Percentiles rank a stretch among this genome's conserved stretches.
These are phyloP conservation scores for Solanum peruvianum DNA, from an alignment of 257 asterid species.

Conservation along the genomic window DNA sequence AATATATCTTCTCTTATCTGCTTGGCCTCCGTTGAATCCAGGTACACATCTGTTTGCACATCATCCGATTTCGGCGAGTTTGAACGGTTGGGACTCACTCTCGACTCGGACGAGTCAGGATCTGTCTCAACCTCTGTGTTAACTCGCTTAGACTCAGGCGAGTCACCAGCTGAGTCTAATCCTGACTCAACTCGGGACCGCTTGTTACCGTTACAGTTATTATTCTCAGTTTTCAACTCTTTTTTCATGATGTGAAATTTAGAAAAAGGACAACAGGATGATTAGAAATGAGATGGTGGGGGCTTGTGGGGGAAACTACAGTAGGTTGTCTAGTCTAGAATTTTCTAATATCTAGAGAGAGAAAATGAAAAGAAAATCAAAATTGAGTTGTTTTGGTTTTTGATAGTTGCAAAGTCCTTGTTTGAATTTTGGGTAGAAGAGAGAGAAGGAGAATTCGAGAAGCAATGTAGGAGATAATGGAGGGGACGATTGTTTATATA, in stretches of 20 bases:
- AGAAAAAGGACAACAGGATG: neutral
- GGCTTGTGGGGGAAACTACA: neutral
- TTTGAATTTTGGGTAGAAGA: neutral
- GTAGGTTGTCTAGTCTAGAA: neutral
- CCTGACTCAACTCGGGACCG: conserved; percentile 19
- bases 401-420: neutral
- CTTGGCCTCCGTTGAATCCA: neutral
- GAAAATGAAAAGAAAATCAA: neutral
- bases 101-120: neutral
- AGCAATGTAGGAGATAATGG: neutral
- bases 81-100: neutral
- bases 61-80: neutral
- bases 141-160: conserved; percentile 11
- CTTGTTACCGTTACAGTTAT: neutral
- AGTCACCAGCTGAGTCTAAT: neutral
- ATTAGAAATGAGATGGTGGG: neutral
- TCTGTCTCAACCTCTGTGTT: neutral
- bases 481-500: conserved; percentile 9
- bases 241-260: neutral
- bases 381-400: neutral
- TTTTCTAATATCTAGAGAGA: neutral
- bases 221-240: neutral
- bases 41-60: neutral
- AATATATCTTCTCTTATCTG: conserved; percentile 15
- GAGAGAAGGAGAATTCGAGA: neutral